Evolutionary conservation across 2,329 filamentous ascomycete species (phyloP).

Genomic region (Penicillium sp.): DNA sequence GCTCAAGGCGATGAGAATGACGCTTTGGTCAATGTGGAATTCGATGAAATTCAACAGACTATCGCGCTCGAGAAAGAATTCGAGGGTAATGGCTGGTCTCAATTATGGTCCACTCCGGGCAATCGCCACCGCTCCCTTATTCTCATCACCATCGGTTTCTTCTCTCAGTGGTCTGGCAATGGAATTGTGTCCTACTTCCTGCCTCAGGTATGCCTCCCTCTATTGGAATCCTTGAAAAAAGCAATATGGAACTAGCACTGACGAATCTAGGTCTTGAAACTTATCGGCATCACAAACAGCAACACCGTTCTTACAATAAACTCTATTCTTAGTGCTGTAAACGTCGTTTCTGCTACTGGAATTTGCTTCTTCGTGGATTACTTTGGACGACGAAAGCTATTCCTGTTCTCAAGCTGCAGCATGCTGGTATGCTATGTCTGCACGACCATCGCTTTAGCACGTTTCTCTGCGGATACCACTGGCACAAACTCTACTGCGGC

Average conservation of each 20-base stretch:
- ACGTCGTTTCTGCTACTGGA: constrained; percentile 16
- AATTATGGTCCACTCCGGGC: constrained; percentile 34
- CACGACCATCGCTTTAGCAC: constrained; percentile 12
- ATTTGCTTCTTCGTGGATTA: constrained; percentile 18
- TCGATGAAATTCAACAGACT: constrained; percentile 16
- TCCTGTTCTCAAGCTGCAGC: constrained; percentile 11
- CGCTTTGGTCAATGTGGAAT: constrained; percentile 20
- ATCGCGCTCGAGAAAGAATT: constrained; percentile 15
- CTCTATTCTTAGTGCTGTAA: constrained; percentile 15
- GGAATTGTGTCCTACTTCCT: constrained; percentile 40
- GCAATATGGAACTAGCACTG: constrained; percentile 49
- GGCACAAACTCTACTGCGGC: not conserved
- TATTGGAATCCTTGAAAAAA: too few species aligned
- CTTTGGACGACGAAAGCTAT: constrained; percentile 14
- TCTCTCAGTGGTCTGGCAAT: constrained; percentile 59
- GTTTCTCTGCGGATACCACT: not conserved
- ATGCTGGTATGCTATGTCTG: constrained; percentile 13
- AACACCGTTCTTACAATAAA: constrained; percentile 16
- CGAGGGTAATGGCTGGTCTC: constrained; percentile 11
- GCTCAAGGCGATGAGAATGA: constrained; percentile 40
- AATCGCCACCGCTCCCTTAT: constrained; percentile 56
- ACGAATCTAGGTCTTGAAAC: constrained; percentile 10
- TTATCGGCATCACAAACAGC: constrained; percentile 17
- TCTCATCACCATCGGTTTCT: constrained; percentile 52
- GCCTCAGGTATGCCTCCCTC: not conserved